These are phyloP conservation scores for Trypanosoma mega DNA, from an alignment of 208 protist species.

Conservation along the genomic window DNA sequence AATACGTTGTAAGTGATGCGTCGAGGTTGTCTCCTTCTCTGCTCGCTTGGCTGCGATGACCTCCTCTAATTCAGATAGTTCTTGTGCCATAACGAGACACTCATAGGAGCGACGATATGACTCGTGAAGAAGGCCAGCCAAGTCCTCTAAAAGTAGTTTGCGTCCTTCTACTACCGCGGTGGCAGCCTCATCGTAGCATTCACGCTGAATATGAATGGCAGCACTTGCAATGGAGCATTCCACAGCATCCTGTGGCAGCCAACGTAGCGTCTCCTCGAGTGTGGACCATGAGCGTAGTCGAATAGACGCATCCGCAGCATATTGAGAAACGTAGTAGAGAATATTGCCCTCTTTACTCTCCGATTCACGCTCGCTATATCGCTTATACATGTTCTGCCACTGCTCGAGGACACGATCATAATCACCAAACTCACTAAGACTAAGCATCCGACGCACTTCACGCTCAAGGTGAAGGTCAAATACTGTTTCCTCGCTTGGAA, in stretches of 20 bases:
- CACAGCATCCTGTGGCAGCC: conserved; percentile 60
- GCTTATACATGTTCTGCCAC: conserved; percentile 48
- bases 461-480: conserved; percentile 44
- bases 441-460: conserved; percentile 63
- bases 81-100: conserved; percentile 94
- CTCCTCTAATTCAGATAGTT: conserved; percentile 98
- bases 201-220: conserved; percentile 47
- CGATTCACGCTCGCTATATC: conserved; percentile 23
- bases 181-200: conserved; percentile 56
- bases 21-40: conserved; percentile 49
- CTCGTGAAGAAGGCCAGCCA: conserved; percentile 80
- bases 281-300: conserved; percentile 76
- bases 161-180: conserved; percentile 53
- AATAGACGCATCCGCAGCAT: conserved; percentile 84
- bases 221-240: conserved; percentile 66
- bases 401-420: conserved; percentile 70
- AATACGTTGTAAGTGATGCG: conserved; percentile 77
- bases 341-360: conserved; percentile 54
- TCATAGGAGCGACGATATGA: conserved; percentile 93
- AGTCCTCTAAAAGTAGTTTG: conserved; percentile 64
- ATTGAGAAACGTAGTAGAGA: conserved; percentile 70
- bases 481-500: conserved; percentile 32
- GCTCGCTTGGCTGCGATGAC: conserved; percentile 88
- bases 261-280: conserved; percentile 46
- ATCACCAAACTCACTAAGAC: conserved; percentile 76